A percentile compares a stretch with the other conserved stretches of the same genome.
phyloP scores from a whole-genome alignment of 2,329 filamentous ascomycete species.

The Verticillium dahliae region DNA sequence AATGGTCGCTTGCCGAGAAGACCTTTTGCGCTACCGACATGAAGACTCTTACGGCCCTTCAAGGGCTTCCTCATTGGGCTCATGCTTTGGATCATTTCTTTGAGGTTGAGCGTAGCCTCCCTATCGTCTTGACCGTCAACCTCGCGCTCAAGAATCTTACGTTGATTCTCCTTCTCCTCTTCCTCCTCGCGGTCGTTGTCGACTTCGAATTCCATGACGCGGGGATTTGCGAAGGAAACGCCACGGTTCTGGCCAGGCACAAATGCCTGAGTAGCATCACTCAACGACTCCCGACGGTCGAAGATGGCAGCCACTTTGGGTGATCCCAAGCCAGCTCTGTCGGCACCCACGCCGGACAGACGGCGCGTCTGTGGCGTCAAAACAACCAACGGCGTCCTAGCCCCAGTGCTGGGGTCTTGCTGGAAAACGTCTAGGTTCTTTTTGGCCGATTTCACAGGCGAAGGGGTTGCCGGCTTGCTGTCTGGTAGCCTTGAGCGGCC shows the following conservation, averaged over 20 bases:
- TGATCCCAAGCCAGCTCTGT: constrained; percentile 66
- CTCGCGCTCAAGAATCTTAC: constrained; percentile 48
- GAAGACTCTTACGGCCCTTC: constrained; percentile 67
- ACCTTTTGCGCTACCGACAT: constrained; percentile 67
- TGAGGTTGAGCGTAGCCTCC: constrained; percentile 61
- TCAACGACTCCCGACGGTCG: constrained; percentile 64
- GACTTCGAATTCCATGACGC: constrained; percentile 54
- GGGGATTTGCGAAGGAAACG: constrained; percentile 61
- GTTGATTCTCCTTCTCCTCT: constrained; percentile 52
- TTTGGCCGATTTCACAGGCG: constrained; percentile 14
- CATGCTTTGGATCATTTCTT: constrained; percentile 70
- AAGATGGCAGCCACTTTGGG: constrained; percentile 66
- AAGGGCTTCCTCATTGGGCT: constrained; percentile 67
- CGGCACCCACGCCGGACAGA: constrained; percentile 63
- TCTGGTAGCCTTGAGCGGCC: constrained; percentile 10
- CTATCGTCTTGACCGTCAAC: constrained; percentile 45
- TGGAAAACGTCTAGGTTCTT: constrained; percentile 37
- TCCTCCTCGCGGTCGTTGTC: constrained; percentile 57
- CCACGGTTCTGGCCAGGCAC: constrained; percentile 41
- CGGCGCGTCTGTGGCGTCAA: constrained; percentile 54
- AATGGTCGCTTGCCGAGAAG: constrained; percentile 67
- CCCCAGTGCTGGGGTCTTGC: constrained; percentile 44
- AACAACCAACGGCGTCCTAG: constrained; percentile 56
- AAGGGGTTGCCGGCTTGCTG: constrained; percentile 23
- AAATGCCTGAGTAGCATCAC: constrained; percentile 59